Conservation (phyloP, 2,329 filamentous ascomycete genomes). For the Elsinoe batatas region DNA sequence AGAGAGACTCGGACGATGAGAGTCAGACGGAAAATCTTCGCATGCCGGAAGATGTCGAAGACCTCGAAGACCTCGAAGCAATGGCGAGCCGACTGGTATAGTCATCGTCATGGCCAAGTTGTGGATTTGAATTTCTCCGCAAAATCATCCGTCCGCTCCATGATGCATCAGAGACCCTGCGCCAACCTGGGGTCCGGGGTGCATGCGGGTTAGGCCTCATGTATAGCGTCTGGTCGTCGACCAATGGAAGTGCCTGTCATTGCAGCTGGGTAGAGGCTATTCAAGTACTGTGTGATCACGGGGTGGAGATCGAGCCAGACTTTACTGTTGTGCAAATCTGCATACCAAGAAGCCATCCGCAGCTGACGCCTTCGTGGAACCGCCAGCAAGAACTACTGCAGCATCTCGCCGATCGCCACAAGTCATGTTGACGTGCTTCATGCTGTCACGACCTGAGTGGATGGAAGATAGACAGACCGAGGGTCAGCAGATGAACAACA, state of each 20-base stretch:
- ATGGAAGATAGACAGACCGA: background rate
- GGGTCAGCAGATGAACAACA: background rate
- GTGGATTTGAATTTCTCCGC: slow-evolving; percentile 2
- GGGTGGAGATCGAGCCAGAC: background rate
- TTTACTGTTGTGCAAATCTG: no score
- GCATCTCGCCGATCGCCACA: background rate
- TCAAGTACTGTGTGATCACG: no score
- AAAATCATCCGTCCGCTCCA: background rate
- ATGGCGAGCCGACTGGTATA: slow-evolving; percentile 61
- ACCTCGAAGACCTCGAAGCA: slow-evolving; percentile 67
- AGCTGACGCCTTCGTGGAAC: background rate
- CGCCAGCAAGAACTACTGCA: background rate
- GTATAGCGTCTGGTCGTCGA: no score
- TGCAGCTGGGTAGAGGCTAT: background rate
- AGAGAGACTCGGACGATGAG: slow-evolving; percentile 52
- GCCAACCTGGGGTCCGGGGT: background rate
- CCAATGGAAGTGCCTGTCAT: background rate
- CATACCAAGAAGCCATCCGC: background rate
- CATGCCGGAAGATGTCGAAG: slow-evolving; percentile 61
- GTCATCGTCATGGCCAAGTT: slow-evolving; percentile 18
- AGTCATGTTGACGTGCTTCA: background rate
- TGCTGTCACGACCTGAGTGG: background rate
- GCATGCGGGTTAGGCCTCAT: background rate
- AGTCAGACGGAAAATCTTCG: slow-evolving; percentile 36
- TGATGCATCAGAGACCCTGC: background rate